A percentile compares a stretch with the other conserved stretches of the same genome.
These are phyloP conservation scores for Diaporthe sp. DNA, from an alignment of 2,329 filamentous ascomycete species.

Conservation along the genomic window DNA sequence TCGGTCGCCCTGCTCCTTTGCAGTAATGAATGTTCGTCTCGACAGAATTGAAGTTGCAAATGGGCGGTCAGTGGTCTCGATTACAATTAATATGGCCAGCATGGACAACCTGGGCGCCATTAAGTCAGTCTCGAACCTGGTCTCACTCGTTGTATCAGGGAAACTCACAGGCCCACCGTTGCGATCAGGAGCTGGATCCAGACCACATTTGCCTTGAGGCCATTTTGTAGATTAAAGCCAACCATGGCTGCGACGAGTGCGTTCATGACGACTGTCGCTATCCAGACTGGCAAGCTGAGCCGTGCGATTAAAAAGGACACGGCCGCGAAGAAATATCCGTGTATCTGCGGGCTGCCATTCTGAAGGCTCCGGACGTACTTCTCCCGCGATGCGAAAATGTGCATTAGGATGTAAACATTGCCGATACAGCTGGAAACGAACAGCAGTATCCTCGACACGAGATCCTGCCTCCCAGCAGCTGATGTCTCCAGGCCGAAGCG, in stretches of 20 bases:
- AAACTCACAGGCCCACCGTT: conserved; percentile 31
- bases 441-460: conserved; percentile 34
- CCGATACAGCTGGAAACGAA: conserved; percentile 37
- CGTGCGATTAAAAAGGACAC: conserved; percentile 34
- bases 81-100: conserved; percentile 19
- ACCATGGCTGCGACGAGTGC: conserved; percentile 27
- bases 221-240: conserved; percentile 9
- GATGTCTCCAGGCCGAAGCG: conserved; percentile 15
- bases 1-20: background rate
- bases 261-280: conserved; percentile 35
- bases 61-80: conserved; percentile 37
- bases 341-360: conserved; percentile 29
- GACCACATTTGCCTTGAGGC: conserved; percentile 32
- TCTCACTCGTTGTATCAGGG: too few relatives aligned
- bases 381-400: conserved; percentile 33
- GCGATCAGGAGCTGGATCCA: conserved; percentile 33
- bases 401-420: conserved; percentile 37
- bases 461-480: conserved; percentile 1
- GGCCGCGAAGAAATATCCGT: conserved; percentile 33
- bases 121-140: background rate
- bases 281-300: conserved; percentile 32
- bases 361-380: conserved; percentile 30
- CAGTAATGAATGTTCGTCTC: conserved; percentile 25
- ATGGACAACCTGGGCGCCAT: conserved; percentile 27
- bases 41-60: conserved; percentile 37